Percentiles rank a stretch among this genome's conserved stretches.
These are phyloP conservation scores for Oryza rufipogon DNA, from an alignment of 176 grass and related monocot genomes.

Conservation along the genomic window DNA sequence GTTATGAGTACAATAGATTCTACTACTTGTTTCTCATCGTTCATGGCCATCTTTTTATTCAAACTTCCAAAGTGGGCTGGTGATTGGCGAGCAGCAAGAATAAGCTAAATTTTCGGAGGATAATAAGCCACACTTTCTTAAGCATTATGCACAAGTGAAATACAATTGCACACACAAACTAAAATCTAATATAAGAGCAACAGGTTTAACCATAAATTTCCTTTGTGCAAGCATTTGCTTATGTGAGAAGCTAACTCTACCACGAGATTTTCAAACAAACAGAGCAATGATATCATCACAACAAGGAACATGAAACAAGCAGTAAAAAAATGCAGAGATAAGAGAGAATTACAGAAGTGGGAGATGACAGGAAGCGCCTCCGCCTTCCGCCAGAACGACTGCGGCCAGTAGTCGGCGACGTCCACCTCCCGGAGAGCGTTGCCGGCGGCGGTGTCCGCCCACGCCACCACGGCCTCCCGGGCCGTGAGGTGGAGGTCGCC, in stretches of 20 bases:
- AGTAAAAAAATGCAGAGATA: background rate
- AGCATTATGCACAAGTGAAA: constrained; percentile 6
- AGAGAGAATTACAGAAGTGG: constrained; percentile 51
- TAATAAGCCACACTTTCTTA: background rate
- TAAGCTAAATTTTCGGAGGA: background rate
- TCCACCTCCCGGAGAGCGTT: constrained; percentile 45
- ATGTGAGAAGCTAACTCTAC: background rate
- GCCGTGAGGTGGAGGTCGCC: constrained; percentile 70
- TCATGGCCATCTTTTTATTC: background rate
- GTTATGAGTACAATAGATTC: background rate
- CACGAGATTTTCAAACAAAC: background rate
- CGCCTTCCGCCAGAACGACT: constrained; percentile 69
- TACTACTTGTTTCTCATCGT: background rate
- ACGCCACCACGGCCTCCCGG: constrained; percentile 44
- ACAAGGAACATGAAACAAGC: background rate
- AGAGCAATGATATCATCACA: background rate
- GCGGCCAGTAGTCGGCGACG: constrained; percentile 62
- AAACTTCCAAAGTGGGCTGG: background rate
- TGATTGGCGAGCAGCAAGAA: background rate
- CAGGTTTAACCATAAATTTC: background rate
- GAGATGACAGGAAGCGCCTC: constrained; percentile 65
- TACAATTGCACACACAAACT: background rate
- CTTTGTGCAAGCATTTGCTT: background rate
- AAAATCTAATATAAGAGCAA: background rate
- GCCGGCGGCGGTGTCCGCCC: constrained; percentile 49